Evolutionary conservation across 768 basidiomycete genomes (phyloP).

Genomic region (Suillus alpinus): DNA sequence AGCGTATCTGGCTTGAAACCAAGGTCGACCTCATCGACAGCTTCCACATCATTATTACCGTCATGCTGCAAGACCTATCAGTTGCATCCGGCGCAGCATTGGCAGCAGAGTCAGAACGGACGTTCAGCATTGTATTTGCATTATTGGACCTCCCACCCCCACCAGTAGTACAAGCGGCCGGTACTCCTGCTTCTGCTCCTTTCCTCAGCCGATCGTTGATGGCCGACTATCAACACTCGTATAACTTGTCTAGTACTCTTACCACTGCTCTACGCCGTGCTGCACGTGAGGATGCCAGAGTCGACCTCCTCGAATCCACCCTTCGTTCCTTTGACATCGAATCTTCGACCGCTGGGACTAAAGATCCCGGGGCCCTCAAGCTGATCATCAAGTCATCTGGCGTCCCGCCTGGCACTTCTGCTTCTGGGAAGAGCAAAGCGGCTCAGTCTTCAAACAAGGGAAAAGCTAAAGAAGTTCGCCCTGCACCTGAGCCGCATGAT

Average conservation of each 20-base stretch:
- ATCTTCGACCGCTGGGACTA: conserved; percentile 11
- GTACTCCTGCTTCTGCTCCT: conserved; percentile 27
- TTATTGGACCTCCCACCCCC: conserved; percentile 48
- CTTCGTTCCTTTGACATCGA: conserved; percentile 40
- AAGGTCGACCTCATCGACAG: conserved; percentile 71
- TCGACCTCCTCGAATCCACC: conserved; percentile 54
- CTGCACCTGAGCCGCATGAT: conserved; percentile 25
- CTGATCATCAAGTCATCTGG: conserved; percentile 65
- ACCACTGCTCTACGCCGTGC: conserved; percentile 41
- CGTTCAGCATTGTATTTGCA: conserved; percentile 57
- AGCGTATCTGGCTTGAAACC: conserved; percentile 65
- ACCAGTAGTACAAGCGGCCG: conserved; percentile 3
- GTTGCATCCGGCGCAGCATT: conserved; percentile 41
- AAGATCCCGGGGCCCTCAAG: conserved; percentile 57
- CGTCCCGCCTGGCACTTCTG: conserved; percentile 35
- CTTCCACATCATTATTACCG: conserved; percentile 58
- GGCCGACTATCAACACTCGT: conserved; percentile 69
- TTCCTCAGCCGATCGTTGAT: conserved; percentile 70
- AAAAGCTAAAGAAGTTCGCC: conserved; percentile 37
- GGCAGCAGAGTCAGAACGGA: conserved; percentile 46
- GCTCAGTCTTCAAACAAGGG: conserved; percentile 28
- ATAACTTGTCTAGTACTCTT: conserved; percentile 55
- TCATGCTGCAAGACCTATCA: conserved; percentile 49
- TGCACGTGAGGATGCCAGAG: conserved; percentile 53
- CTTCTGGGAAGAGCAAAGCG: conserved; percentile 28